A percentile compares a stretch with the other conserved stretches of the same genome.
phyloP scores from a whole-genome alignment of 768 basidiomycete genomes.

The Sporobolomyces pararoseus region DNA sequence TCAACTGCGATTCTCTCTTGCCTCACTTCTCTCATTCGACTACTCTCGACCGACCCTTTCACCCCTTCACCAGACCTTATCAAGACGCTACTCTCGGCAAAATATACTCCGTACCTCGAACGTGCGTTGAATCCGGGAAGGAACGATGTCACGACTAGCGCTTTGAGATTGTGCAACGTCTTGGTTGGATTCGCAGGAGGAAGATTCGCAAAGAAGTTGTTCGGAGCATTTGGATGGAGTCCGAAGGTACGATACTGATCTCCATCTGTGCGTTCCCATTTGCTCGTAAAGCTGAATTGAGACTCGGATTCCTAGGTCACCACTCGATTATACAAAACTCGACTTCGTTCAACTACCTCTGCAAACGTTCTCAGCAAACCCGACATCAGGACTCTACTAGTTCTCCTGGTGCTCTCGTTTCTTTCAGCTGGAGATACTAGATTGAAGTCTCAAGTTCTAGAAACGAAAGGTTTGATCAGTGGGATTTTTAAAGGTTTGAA shows the following conservation, averaged over 20 bases:
- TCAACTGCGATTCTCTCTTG: constrained; percentile 34
- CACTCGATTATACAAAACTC: constrained; percentile 39
- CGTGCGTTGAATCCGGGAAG: constrained; percentile 36
- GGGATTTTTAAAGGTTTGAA: constrained; percentile 68
- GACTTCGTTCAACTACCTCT: constrained; percentile 23
- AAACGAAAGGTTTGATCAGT: constrained; percentile 64
- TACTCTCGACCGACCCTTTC: constrained; percentile 39
- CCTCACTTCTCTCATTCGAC: constrained; percentile 38
- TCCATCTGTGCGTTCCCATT: not conserved
- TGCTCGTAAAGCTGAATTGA: not conserved
- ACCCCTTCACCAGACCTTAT: constrained; percentile 36
- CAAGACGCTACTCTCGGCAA: constrained; percentile 29
- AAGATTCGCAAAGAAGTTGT: constrained; percentile 27
- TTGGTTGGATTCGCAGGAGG: constrained; percentile 38
- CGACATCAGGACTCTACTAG: constrained; percentile 77
- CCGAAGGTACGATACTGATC: constrained; percentile 35
- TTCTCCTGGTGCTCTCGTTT: constrained; percentile 71
- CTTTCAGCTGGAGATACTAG: constrained; percentile 56
- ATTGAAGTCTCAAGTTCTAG: constrained; percentile 66
- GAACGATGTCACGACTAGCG: constrained; percentile 41
- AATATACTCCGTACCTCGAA: constrained; percentile 36
- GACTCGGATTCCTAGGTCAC: constrained; percentile 21
- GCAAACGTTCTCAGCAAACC: constrained; percentile 30
- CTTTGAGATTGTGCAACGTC: constrained; percentile 34
- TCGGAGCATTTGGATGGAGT: constrained; percentile 33